Evolutionary conservation across 208 protist species (phyloP), one percentile per base, ranked within the genome.

Genomic region (Crithidia sp.): DNA sequence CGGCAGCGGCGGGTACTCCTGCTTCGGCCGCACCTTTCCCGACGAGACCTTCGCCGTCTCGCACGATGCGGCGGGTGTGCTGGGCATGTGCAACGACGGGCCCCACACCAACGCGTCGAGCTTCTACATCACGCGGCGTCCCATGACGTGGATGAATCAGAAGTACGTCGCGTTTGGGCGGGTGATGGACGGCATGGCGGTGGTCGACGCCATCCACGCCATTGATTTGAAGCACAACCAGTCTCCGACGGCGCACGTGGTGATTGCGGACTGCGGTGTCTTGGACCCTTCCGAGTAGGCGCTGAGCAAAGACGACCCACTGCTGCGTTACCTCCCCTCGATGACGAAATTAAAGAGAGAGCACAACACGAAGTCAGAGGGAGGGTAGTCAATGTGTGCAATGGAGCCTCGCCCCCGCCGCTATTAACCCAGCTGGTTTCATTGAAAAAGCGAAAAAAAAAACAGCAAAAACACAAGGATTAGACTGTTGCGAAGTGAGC

Each of bases 151-250:
- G 92, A 96, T 98, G 90, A 95, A 98, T 71, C 75, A 84, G 9
- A 94, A 92, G 64, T 98, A 99, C 79, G 94, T 98, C 0, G 97
- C 97, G 19, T 99, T 99, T 83, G 98, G 98, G 10, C 84, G 87
- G n/a, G 96, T 98, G 45, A 91, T 98, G 28, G 91, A 97, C 72
- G 96, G 96, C 50, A 92, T 94, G 82, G 58, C 90, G 13, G 82
- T 91, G n/a, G 86, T 98, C 52, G 80, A 92, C 47, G 83, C 85
- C 7, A 94, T 97, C 45, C 90, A 96, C 69, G 77, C 53, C 6
- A 79, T 88, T 47, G 83, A 86, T 72, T 83, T 89, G 67, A 88
- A 88, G 70, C 91, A 95, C 79, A 97, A 96, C 70, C 94, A 97
- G 64, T 63, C 86, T 2, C 92, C 94, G 5, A 49, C 56, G 17